Evolutionary conservation across 371 early-diverging fungal species (phyloP).

Genomic region (Apophysomyces ossiformis): DNA sequence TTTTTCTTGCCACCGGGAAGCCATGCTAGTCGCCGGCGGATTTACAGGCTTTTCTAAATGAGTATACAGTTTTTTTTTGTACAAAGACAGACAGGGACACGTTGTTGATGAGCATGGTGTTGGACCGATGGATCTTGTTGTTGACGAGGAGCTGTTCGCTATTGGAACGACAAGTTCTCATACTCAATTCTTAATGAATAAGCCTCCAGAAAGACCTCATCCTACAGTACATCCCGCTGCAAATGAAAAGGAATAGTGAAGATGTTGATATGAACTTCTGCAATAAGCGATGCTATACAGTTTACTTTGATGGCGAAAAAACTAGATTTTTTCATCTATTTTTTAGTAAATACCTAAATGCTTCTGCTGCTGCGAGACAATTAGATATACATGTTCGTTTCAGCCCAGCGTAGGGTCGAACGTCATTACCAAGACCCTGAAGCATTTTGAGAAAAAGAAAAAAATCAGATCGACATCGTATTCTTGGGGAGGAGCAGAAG

Average conservation of each 20-base stretch:
- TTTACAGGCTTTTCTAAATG: neutral
- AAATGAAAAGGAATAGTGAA: slow-evolving; percentile 12
- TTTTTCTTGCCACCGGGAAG: neutral
- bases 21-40: neutral
- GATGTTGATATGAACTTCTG: slow-evolving; percentile 16
- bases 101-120: slow-evolving; percentile 18
- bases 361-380: slow-evolving; percentile 13
- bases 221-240: slow-evolving; percentile 12
- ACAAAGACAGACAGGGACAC: slow-evolving; percentile 13
- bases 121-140: slow-evolving; percentile 15
- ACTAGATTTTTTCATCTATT: slow-evolving; percentile 23
- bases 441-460: slow-evolving; percentile 19
- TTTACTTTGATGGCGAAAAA: slow-evolving; percentile 20
- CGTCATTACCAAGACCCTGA: slow-evolving; percentile 20
- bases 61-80: slow-evolving; percentile 6
- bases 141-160: slow-evolving; percentile 16
- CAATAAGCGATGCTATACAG: slow-evolving; percentile 22
- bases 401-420: slow-evolving; percentile 21
- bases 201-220: slow-evolving; percentile 14
- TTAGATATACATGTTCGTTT: slow-evolving; percentile 14
- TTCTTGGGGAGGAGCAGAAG: no score
- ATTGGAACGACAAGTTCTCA: slow-evolving; percentile 4
- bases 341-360: slow-evolving; percentile 19
- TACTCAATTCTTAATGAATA: slow-evolving; percentile 11
- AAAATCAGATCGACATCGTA: neutral